These are phyloP conservation scores for Leccinum sublutescens DNA, from an alignment of 768 basidiomycete species.

Conservation along the genomic window DNA sequence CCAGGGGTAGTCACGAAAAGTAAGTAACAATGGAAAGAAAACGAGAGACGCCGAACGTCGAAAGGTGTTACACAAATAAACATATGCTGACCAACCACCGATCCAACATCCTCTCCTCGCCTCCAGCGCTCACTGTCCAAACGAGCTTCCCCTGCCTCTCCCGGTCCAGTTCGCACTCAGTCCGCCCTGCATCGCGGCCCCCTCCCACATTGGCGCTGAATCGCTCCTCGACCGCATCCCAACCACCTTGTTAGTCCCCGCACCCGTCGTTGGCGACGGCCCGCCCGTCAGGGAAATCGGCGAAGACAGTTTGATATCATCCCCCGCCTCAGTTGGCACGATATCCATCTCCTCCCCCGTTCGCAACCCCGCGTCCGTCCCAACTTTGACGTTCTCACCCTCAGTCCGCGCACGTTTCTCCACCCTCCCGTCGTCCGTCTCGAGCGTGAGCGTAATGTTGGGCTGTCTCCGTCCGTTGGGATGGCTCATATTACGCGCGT, in stretches of 20 bases:
- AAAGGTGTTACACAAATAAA: slow-evolving; percentile 5
- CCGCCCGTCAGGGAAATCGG: slow-evolving; percentile 22
- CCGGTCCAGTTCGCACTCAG: slow-evolving; percentile 31
- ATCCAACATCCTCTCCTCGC: background rate
- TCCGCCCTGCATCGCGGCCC: slow-evolving; percentile 19
- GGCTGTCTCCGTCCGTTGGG: slow-evolving; percentile 27
- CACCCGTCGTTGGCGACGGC: slow-evolving; percentile 13
- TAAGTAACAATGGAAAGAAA: slow-evolving; percentile 3
- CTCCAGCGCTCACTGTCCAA: slow-evolving; percentile 21
- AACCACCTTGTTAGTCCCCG: slow-evolving; percentile 15
- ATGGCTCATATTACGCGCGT: slow-evolving; percentile 30
- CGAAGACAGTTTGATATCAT: slow-evolving; percentile 20
- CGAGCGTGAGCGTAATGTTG: slow-evolving; percentile 31
- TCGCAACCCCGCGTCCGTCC: slow-evolving; percentile 9
- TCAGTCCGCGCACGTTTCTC: slow-evolving; percentile 29
- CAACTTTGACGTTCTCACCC: slow-evolving; percentile 5
- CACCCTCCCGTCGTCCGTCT: slow-evolving; percentile 22
- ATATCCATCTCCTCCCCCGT: slow-evolving; percentile 28
- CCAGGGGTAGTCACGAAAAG: background rate
- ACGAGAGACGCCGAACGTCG: slow-evolving; percentile 26
- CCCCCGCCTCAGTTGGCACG: slow-evolving; percentile 6
- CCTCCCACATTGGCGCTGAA: slow-evolving; percentile 24
- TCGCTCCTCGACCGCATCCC: slow-evolving; percentile 26
- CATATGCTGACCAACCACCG: background rate
- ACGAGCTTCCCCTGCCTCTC: slow-evolving; percentile 28